Evolutionary conservation across 1,139 yeast genomes (phyloP).

Genomic region (Candida frijolesensis): DNA sequence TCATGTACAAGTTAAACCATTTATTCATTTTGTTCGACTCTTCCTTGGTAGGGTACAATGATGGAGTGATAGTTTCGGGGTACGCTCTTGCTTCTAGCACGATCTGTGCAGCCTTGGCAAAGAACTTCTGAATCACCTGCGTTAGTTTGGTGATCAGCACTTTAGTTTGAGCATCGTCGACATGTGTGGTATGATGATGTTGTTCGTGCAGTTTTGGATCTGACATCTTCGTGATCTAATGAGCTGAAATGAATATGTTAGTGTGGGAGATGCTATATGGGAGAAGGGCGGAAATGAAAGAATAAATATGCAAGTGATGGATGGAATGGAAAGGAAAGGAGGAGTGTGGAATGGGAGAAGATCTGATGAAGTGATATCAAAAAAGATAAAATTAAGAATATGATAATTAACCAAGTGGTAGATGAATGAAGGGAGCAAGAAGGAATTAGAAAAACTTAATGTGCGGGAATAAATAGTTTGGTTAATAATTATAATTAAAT

Average conservation of each 20-base stretch:
- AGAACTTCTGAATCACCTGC: constrained; percentile 66
- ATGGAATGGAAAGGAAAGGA: no score
- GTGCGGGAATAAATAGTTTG: background rate
- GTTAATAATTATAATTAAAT: background rate
- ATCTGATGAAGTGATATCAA: no score
- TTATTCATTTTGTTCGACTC: constrained; percentile 39
- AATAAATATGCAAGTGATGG: no score
- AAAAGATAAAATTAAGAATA: no score
- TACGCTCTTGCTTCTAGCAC: constrained; percentile 25
- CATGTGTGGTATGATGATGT: background rate
- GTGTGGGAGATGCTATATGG: background rate
- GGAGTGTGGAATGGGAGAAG: no score
- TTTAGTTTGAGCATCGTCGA: constrained; percentile 23
- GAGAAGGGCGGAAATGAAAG: no score
- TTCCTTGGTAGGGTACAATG: constrained; percentile 10
- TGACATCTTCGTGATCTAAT: background rate
- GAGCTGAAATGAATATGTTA: no score
- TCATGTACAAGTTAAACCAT: constrained; percentile 72
- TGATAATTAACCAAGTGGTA: no score
- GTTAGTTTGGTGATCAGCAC: constrained; percentile 38
- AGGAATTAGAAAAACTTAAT: background rate
- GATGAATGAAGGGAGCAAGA: background rate
- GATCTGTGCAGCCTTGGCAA: constrained; percentile 68
- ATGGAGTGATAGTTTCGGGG: constrained; percentile 13
- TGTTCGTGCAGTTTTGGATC: constrained; percentile 4